Evolutionary conservation across 169 alveolate species (phyloP).

Genomic region (Plasmodium knowlesi): DNA sequence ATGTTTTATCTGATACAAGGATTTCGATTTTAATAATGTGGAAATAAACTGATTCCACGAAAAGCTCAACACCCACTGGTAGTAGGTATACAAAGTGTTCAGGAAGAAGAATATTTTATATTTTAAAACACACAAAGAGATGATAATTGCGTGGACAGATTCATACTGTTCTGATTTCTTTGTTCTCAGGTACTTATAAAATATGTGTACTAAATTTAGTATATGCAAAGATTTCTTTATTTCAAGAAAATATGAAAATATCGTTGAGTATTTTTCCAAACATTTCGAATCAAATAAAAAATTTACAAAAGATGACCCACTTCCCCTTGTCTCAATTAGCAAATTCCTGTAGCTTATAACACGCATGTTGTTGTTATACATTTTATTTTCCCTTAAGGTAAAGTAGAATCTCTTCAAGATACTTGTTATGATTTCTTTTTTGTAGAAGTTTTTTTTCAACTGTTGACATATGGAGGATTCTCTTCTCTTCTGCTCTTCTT

Average conservation of each 20-base stretch:
- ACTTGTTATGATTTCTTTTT: conserved; percentile 36
- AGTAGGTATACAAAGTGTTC: conserved; percentile 65
- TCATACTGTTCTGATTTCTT: conserved; percentile 12
- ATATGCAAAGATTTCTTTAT: conserved; percentile 69
- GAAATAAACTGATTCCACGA: conserved; percentile 58
- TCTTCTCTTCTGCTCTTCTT: background rate
- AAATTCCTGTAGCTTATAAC: conserved; percentile 66
- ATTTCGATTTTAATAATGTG: conserved; percentile 35
- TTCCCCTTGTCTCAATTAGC: conserved; percentile 40
- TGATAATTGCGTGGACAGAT: conserved; percentile 15
- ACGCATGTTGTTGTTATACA: conserved; percentile 57
- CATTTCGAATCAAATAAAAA: conserved; percentile 58
- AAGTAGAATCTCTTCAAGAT: conserved; percentile 61
- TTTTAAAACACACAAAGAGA: conserved; percentile 36
- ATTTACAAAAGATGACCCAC: conserved; percentile 41
- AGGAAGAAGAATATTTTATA: conserved; percentile 56
- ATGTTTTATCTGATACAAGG: conserved; percentile 51
- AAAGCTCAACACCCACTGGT: conserved; percentile 51
- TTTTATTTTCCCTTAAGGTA: conserved; percentile 54
- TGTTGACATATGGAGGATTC: conserved; percentile 3
- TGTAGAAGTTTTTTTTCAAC: conserved; percentile 28
- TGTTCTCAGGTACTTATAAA: conserved; percentile 64
- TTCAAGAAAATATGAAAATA: conserved; percentile 68
- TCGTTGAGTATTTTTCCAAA: conserved; percentile 69
- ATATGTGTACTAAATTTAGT: conserved; percentile 74